These are phyloP conservation scores for Litchi chinensis DNA, from an alignment of 345 rosid genomes.

Conservation along the genomic window DNA sequence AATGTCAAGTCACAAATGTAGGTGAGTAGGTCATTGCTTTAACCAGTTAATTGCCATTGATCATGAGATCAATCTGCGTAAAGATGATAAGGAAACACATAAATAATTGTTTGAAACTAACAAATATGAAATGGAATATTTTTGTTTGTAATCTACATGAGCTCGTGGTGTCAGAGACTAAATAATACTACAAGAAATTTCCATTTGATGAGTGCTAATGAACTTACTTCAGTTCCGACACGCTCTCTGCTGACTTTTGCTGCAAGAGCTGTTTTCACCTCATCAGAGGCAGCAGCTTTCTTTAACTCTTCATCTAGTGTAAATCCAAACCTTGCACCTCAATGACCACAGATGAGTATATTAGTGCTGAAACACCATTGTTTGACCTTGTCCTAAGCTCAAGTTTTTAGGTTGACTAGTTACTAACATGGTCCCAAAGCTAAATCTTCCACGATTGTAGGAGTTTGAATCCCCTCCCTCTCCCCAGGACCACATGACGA, in stretches of 20 bases:
- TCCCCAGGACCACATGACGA: not conserved
- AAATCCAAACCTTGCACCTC: slow-evolving; percentile 90
- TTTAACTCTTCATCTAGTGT: slow-evolving; percentile 70
- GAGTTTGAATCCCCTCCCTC: too few species aligned
- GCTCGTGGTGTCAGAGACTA: slow-evolving; percentile 8
- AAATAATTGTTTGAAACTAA: slow-evolving; percentile 1
- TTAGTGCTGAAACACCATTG: not conserved
- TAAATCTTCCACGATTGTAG: not conserved
- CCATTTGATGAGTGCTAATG: not conserved
- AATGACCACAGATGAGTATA: slow-evolving; percentile 28
- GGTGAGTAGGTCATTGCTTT: slow-evolving; percentile 64
- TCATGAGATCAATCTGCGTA: slow-evolving; percentile 85
- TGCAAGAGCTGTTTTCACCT: slow-evolving; percentile 80
- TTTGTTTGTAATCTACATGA: not conserved
- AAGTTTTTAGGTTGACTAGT: not conserved
- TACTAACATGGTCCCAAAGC: not conserved
- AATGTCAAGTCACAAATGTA: slow-evolving; percentile 58
- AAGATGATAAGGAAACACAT: slow-evolving; percentile 23
- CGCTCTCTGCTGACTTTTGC: slow-evolving; percentile 91
- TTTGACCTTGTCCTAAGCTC: not conserved
- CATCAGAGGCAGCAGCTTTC: slow-evolving; percentile 72
- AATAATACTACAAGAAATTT: slow-evolving; percentile 16
- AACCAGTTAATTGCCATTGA: slow-evolving; percentile 75
- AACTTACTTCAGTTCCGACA: slow-evolving; percentile 78
- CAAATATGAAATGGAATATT: not conserved